A percentile compares a stretch with the other conserved stretches of the same genome.
Evolutionary conservation across 129 eudicot species (phyloP).

Genomic region (Helianthus tuberosus): DNA sequence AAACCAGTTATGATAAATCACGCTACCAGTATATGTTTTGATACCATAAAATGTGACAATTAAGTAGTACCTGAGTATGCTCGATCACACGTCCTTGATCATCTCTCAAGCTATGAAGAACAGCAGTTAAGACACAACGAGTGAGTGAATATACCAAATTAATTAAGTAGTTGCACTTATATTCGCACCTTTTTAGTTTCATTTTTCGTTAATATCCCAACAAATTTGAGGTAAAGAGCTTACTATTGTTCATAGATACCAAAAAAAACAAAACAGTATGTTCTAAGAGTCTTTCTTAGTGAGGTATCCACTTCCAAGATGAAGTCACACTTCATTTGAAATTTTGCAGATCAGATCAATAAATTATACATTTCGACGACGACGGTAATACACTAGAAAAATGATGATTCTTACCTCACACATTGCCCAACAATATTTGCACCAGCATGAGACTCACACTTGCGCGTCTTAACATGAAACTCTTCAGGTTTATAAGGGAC

Average conservation of each 20-base stretch:
- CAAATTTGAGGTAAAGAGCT: background rate
- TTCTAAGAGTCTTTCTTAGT: background rate
- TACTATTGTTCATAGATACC: background rate
- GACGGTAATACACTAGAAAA: background rate
- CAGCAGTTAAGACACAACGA: conserved; percentile 4
- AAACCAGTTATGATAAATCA: background rate
- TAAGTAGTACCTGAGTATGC: conserved; percentile 35
- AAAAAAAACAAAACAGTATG: background rate
- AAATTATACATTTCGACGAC: background rate
- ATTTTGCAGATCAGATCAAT: background rate
- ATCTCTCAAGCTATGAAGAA: conserved; percentile 31
- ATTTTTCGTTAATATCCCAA: conserved; percentile 9
- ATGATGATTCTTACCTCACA: conserved; percentile 53
- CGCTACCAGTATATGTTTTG: background rate
- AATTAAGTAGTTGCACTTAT: background rate
- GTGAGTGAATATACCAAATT: conserved; percentile 3
- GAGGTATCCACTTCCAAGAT: background rate
- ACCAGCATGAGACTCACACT: conserved; percentile 76
- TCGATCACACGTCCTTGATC: conserved; percentile 30
- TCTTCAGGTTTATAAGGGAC: conserved; percentile 78
- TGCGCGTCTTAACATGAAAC: conserved; percentile 63
- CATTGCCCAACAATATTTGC: conserved; percentile 55
- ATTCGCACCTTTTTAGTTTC: background rate
- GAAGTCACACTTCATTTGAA: background rate
- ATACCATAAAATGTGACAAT: conserved; percentile 1